phyloP scores from a whole-genome alignment of 208 protist species.

The Leishmania tropica region DNA sequence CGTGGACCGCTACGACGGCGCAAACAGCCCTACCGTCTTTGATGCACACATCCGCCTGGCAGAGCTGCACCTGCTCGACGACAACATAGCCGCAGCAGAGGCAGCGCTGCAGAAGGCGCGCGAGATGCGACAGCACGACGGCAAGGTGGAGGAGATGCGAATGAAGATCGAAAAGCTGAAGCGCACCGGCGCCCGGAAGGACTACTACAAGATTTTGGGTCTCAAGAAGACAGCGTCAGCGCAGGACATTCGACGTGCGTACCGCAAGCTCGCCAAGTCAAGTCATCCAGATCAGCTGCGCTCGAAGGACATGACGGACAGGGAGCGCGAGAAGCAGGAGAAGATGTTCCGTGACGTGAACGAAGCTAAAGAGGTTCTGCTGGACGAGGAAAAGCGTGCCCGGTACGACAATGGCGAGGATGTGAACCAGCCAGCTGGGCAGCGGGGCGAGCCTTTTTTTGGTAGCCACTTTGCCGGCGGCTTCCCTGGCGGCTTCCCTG shows the following conservation, averaged over 20 bases:
- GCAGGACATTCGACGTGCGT: constrained; percentile 90
- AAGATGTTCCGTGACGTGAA: constrained; percentile 89
- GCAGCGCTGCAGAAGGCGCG: constrained; percentile 48
- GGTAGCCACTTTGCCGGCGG: constrained; percentile 23
- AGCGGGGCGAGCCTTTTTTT: constrained; percentile 48
- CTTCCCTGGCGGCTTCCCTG: constrained; percentile 36
- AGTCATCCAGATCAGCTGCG: constrained; percentile 91
- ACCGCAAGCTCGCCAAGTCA: constrained; percentile 87
- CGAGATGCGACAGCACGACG: constrained; percentile 31
- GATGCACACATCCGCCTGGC: constrained; percentile 63
- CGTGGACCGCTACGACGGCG: constrained; percentile 40
- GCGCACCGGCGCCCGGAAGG: constrained; percentile 65
- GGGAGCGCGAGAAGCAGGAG: constrained; percentile 76
- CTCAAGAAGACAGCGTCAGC: constrained; percentile 77
- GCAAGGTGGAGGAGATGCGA: constrained; percentile 38
- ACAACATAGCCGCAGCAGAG: constrained; percentile 69
- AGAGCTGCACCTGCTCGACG: constrained; percentile 84
- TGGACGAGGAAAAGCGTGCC: constrained; percentile 84
- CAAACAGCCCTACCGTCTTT: constrained; percentile 43
- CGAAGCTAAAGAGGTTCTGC: constrained; percentile 91
- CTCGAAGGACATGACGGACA: constrained; percentile 65
- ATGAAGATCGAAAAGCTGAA: constrained; percentile 67
- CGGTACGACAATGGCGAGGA: constrained; percentile 92
- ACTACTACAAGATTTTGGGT: constrained; percentile 94
- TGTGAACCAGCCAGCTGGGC: constrained; percentile 67